These are phyloP conservation scores for Trametes gibbosa DNA, from an alignment of 768 basidiomycete species.

Conservation along the genomic window DNA sequence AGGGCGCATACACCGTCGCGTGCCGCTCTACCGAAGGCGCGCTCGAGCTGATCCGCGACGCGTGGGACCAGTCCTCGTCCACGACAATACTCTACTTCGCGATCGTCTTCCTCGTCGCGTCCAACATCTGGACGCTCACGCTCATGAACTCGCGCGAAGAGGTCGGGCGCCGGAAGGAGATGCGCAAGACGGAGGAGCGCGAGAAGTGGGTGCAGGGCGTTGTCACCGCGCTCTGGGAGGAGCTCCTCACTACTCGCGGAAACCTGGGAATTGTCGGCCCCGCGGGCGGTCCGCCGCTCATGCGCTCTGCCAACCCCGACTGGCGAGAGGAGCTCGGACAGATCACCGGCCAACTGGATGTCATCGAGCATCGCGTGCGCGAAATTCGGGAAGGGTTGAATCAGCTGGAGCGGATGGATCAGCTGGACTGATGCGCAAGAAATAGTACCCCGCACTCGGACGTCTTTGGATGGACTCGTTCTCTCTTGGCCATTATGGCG, in stretches of 20 bases:
- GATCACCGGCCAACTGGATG: slow-evolving; percentile 50
- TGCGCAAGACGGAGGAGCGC: slow-evolving; percentile 59
- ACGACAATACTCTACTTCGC: slow-evolving; percentile 72
- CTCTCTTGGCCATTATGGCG: not conserved
- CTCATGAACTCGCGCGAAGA: slow-evolving; percentile 49
- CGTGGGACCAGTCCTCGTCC: slow-evolving; percentile 73
- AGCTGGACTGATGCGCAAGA: not conserved
- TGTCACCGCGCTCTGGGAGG: slow-evolving; percentile 70
- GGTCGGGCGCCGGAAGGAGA: slow-evolving; percentile 42
- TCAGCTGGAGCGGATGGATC: slow-evolving; percentile 30
- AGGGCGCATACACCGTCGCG: slow-evolving; percentile 71
- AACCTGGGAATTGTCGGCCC: slow-evolving; percentile 29
- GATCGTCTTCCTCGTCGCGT: slow-evolving; percentile 69
- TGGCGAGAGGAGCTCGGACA: slow-evolving; percentile 48
- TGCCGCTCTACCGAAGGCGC: slow-evolving; percentile 67
- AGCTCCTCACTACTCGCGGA: slow-evolving; percentile 45
- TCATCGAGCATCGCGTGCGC: slow-evolving; percentile 53
- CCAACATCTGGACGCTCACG: slow-evolving; percentile 71
- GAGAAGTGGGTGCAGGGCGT: slow-evolving; percentile 76
- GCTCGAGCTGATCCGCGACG: slow-evolving; percentile 74
- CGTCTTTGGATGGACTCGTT: not conserved
- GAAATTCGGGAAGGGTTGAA: slow-evolving; percentile 42
- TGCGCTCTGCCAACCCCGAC: slow-evolving; percentile 21
- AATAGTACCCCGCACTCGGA: not conserved
- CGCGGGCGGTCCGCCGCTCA: not conserved